Percentiles rank a stretch among this genome's conserved stretches.
Conservation (phyloP, 306 rosid species). For the Alnus rubra region DNA sequence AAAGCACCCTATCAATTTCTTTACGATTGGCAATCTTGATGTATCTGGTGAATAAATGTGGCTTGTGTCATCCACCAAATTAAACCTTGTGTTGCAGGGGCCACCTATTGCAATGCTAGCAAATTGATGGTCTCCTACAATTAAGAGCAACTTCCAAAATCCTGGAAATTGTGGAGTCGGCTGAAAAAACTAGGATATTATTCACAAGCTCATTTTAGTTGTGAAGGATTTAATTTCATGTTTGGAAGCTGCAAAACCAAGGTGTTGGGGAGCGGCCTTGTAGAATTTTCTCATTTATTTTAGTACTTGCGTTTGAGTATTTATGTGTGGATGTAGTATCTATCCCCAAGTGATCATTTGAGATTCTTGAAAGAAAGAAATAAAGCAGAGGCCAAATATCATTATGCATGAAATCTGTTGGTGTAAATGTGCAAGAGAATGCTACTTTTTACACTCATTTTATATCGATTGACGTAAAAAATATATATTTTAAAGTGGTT, state of each 20-base stretch:
- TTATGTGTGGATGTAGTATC: not conserved
- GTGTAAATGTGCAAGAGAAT: no score
- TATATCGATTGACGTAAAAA: no score
- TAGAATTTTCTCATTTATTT: slow-evolving; percentile 1
- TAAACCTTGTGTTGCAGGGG: slow-evolving; percentile 2
- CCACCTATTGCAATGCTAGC: not conserved
- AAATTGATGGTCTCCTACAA: not conserved
- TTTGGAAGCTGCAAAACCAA: slow-evolving; percentile 3
- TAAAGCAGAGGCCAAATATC: not conserved
- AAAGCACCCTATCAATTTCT: not conserved
- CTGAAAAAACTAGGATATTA: not conserved
- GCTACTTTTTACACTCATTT: no score
- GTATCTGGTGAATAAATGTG: slow-evolving; percentile 26
- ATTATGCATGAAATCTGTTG: no score
- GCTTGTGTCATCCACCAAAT: not conserved
- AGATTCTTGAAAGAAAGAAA: not conserved
- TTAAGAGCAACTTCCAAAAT: not conserved
- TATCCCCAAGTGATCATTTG: not conserved
- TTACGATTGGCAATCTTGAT: slow-evolving; percentile 10
- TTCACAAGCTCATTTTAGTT: not conserved
- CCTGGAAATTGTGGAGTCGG: not conserved
- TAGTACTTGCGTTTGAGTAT: not conserved
- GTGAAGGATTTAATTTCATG: not conserved
- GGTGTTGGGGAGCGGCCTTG: not conserved
- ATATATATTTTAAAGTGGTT: no score